Base-by-base conservation (phyloP, 148 eudicot species). In the Persicaria maculosa region DNA sequence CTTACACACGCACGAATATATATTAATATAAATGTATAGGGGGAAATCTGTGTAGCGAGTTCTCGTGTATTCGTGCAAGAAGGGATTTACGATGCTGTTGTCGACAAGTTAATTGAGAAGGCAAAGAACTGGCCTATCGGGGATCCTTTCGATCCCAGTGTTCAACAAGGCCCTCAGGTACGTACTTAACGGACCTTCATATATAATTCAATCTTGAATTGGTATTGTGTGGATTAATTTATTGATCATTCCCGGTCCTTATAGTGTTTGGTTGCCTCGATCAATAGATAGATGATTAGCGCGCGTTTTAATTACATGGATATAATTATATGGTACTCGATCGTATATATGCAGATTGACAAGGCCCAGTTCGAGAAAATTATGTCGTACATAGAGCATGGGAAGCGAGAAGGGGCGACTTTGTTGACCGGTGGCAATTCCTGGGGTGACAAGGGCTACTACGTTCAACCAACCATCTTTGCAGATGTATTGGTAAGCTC, bases 51-150 rank as follows among this genome's bases (percentile, higher is more conserved):
- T 72, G 91, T 84, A 14, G 88, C 94, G 4, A 85, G 92, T 55
- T 86, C 97, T 48, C 92, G 94, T 20, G 83, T 91, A 48, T 85
- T 91, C 57, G 94, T 91, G 71, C 98, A 93, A 80, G 94, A 93
- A 85, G 98, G 97, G 10, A 91, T 93, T 64, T 89, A 91, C 43
- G 92, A 88, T 17, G 82, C 86, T 47, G 59, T 93, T 36, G 81
- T 89, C 20, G 72, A 74, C 65, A 91, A 83, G 72, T 59, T 91
- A 78, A 79, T 73, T 6, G 88, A 84, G 73, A 87, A 80, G 81
- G 84, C 84, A 25, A 88, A 86, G 71, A 5, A 83, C 72, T 89
- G 93, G 98, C 53, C 57, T 20, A 54, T 74, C 11, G 77, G 77
- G 16, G 77, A 74, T 47, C 77, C 77, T 9, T 74, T 74, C 6